Conservation (phyloP, 1,139 yeast genomes). For the Geotrichum klebahnii region DNA sequence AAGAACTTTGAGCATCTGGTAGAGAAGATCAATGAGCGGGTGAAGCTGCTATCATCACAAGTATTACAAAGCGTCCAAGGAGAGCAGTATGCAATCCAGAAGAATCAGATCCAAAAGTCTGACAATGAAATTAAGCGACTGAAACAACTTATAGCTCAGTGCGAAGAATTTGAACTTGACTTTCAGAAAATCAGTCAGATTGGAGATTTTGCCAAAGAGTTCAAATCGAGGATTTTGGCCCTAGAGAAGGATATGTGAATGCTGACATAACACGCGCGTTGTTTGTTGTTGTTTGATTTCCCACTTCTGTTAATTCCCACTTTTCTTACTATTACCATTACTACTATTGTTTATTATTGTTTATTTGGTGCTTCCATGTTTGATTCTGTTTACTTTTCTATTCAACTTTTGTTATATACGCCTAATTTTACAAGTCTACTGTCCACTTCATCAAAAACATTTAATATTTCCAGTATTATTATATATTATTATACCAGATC, state of each 20-base stretch:
- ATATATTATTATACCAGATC: neutral
- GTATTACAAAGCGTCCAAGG: constrained; percentile 29
- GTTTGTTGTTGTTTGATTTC: no score
- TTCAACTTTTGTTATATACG: no score
- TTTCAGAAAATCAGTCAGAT: constrained; percentile 68
- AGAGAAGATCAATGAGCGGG: constrained; percentile 23
- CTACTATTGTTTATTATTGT: no score
- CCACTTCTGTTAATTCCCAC: no score
- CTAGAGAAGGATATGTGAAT: constrained; percentile 25
- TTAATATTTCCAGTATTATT: neutral
- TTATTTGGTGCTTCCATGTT: neutral
- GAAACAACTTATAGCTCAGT: constrained; percentile 45
- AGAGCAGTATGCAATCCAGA: constrained; percentile 25
- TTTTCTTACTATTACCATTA: no score
- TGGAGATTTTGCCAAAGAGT: constrained; percentile 46
- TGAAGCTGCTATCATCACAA: constrained; percentile 27
- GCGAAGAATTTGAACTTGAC: constrained; percentile 57
- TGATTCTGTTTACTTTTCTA: neutral
- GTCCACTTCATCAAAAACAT: neutral
- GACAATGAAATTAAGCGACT: constrained; percentile 47
- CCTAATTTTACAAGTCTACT: no score
- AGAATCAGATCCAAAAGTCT: constrained; percentile 31
- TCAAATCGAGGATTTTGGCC: constrained; percentile 37
- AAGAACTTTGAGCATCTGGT: constrained; percentile 18
- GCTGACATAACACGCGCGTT: constrained; percentile 2